Evolutionary conservation across 176 grass and related monocot species (phyloP), one percentile per base, ranked within the genome.

Genomic region (Saccharum officinarum): DNA sequence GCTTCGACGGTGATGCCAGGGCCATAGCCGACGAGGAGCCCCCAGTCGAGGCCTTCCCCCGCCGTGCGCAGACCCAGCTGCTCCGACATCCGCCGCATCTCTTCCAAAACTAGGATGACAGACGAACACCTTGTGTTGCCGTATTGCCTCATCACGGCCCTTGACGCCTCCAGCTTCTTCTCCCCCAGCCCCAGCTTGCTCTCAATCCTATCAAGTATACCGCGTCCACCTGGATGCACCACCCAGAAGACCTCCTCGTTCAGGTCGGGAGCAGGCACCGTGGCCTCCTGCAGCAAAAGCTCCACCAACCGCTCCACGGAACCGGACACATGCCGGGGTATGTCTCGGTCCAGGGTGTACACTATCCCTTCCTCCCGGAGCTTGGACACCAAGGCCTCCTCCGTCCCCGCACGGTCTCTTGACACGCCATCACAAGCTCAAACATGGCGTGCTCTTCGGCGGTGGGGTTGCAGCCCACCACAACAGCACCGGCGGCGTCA

Each of bases 191-290:
- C 78, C 0, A 90, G 33, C 50, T 66, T 82, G 42, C 55, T 44
- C 79, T 84, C 88, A 5, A 92, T 83, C 34, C 85, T 80, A 79
- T 92, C 93, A 3, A 95, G 79, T 13, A 95, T 90, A 4, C 80
- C 93, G 1, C 82, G 79, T 1, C 93, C 93, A 23, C 93, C 93
- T 0, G 88, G 79, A 66, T 95, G 93, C 16, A 91, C 79, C 2
- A 95, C 70, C 90, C 90, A 95, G 78, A 92, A 95, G 37, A 95
- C 62, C 8, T 81, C 65, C 0, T 88, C 89, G 75, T 88, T 95
- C 85, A 79, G 78, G 34, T 94, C 87, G 5, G 87, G 84, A 16
- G 75, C 84, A 3, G 91, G 13, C 23, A 3, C 16, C 15, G 47
- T 44, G 12, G 33, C 44, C 12, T 42, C 36, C 68, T 42, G 5